Evolutionary conservation across 1,139 yeast genomes (phyloP).

Genomic region (Blastobotrys aristatus): DNA sequence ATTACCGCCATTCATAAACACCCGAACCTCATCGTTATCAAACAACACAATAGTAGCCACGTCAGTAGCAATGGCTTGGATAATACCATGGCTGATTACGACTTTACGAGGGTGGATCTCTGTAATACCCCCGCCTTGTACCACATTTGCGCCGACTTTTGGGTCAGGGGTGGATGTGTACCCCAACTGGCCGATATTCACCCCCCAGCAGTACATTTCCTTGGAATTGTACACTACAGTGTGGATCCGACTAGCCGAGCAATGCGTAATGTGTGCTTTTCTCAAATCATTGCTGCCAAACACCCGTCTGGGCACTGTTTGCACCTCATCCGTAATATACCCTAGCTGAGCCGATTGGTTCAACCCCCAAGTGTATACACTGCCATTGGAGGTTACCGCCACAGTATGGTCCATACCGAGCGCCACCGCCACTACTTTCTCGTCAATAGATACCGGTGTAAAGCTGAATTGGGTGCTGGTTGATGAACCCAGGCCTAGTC

Average conservation of each 20-base stretch:
- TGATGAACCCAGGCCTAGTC: constrained; percentile 52
- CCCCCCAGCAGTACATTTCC: constrained; percentile 68
- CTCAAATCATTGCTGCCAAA: constrained; percentile 40
- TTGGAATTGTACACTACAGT: constrained; percentile 56
- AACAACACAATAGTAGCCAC: constrained; percentile 65
- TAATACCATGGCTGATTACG: constrained; percentile 39
- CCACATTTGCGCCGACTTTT: constrained; percentile 7
- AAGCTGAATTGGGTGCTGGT: constrained; percentile 31
- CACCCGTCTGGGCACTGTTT: constrained; percentile 47
- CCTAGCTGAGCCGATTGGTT: constrained; percentile 67
- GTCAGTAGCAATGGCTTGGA: constrained; percentile 62
- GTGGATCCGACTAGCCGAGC: constrained; percentile 68
- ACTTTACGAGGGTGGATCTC: constrained; percentile 41
- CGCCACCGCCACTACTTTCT: constrained; percentile 41
- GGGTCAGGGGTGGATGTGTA: constrained; percentile 30
- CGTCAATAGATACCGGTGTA: constrained; percentile 37
- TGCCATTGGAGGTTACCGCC: constrained; percentile 47
- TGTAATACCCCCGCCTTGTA: constrained; percentile 17
- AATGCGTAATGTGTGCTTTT: constrained; percentile 43
- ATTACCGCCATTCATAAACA: constrained; percentile 56
- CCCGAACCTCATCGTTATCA: constrained; percentile 54
- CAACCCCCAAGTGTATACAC: constrained; percentile 73
- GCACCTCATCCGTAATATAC: constrained; percentile 37
- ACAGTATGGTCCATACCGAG: constrained; percentile 66
- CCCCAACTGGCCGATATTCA: constrained; percentile 86